A percentile compares a stretch with the other conserved stretches of the same genome.
phyloP scores from a whole-genome alignment of 73 alveolate species.

The Symbiodinium natans region DNA sequence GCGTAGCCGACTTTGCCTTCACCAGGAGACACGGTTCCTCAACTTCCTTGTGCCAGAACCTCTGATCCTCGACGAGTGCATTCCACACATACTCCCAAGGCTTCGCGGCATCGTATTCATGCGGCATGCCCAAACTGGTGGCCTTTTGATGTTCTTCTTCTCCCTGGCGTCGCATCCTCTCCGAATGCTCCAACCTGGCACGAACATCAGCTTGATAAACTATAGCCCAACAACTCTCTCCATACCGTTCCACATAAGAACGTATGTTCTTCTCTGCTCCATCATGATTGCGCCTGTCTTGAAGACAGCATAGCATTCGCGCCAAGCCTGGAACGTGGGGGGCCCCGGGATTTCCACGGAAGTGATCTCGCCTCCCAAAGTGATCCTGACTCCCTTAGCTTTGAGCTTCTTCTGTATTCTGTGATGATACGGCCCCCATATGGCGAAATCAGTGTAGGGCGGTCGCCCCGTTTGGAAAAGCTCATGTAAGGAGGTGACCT shows the following conservation, averaged over 20 bases:
- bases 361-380: neutral
- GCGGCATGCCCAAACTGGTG: neutral
- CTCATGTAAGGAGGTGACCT: neutral
- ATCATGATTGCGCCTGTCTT: neutral
- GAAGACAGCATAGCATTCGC: slow-evolving; percentile 61
- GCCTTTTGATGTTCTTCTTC: neutral
- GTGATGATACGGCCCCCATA: slow-evolving; percentile 41
- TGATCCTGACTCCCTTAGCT: neutral
- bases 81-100: slow-evolving; percentile 30
- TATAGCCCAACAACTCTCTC: neutral
- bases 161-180: neutral
- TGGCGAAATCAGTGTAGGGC: slow-evolving; percentile 4
- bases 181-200: slow-evolving; percentile 15
- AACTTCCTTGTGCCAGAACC: neutral
- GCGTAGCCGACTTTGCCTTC: neutral
- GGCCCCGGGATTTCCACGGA: neutral
- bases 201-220: slow-evolving; percentile 38
- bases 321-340: neutral
- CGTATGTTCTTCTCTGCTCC: neutral
- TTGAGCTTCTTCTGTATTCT: neutral
- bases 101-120: neutral
- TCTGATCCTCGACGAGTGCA: neutral
- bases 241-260: neutral
- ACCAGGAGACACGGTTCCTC: neutral
- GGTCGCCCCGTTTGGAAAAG: neutral